These are phyloP conservation scores for Silene uniflora DNA, from an alignment of 148 eudicot genomes.

Conservation along the genomic window DNA sequence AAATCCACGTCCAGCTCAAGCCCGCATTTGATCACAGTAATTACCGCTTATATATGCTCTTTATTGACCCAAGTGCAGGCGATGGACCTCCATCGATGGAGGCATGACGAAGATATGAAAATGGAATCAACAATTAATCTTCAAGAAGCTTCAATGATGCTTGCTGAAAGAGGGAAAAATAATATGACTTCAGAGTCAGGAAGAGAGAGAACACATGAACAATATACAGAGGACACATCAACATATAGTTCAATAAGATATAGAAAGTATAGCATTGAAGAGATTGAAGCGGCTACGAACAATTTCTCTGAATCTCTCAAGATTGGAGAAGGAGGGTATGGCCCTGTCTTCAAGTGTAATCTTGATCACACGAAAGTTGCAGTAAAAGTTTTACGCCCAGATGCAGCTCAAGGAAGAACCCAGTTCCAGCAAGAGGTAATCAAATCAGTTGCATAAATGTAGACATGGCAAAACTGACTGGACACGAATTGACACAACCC, in stretches of 20 bases:
- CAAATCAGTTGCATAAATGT: not conserved
- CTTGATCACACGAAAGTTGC: constrained; percentile 65
- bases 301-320: constrained; percentile 35
- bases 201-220: constrained; percentile 22
- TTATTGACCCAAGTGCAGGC: constrained; percentile 35
- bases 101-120: constrained; percentile 41
- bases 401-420: constrained; percentile 54
- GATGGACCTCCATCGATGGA: constrained; percentile 49
- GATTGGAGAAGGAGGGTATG: constrained; percentile 65
- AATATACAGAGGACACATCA: constrained; percentile 16
- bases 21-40: not conserved
- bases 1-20: not conserved
- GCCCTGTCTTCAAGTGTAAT: constrained; percentile 51
- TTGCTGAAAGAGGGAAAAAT: constrained; percentile 32
- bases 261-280: constrained; percentile 44
- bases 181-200: constrained; percentile 29
- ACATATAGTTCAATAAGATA: constrained; percentile 34
- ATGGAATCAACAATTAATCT: constrained; percentile 30
- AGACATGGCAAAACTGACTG: not conserved
- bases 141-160: constrained; percentile 34
- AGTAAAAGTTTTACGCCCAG: constrained; percentile 56
- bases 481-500: not conserved
- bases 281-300: constrained; percentile 52
- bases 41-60: not conserved
- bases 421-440: constrained; percentile 53